These are phyloP conservation scores for Artomyces pyxidatus DNA, from an alignment of 768 basidiomycete genomes.

Conservation along the genomic window DNA sequence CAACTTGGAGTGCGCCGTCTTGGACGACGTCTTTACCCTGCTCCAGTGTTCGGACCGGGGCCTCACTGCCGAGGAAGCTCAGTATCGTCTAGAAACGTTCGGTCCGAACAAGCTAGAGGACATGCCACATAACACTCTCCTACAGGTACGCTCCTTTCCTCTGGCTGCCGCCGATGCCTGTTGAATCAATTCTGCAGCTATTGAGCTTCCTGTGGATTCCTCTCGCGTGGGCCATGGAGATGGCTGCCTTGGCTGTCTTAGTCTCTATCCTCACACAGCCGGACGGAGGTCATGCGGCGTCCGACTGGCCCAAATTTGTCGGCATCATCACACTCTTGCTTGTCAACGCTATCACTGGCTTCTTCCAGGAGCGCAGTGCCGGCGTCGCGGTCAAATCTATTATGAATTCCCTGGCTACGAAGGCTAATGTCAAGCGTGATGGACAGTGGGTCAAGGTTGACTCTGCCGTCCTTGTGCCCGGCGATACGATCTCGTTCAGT, in stretches of 20 bases:
- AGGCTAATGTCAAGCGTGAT: constrained; percentile 87
- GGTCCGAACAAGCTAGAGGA: constrained; percentile 92
- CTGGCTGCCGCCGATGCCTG: no score
- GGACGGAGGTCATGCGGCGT: constrained; percentile 78
- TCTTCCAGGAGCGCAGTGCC: constrained; percentile 95
- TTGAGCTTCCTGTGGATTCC: constrained; percentile 99
- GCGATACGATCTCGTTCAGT: constrained; percentile 96
- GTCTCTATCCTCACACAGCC: no score
- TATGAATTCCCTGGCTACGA: constrained; percentile 98
- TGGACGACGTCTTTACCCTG: constrained; percentile 94
- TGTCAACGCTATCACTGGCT: constrained; percentile 94
- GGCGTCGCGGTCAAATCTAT: constrained; percentile 99
- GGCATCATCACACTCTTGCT: constrained; percentile 89
- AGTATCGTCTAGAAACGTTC: constrained; percentile 82
- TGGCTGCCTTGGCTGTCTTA: constrained; percentile 89
- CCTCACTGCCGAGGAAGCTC: constrained; percentile 66
- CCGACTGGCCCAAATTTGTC: constrained; percentile 96
- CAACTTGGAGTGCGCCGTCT: constrained; percentile 92
- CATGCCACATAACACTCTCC: constrained; percentile 85
- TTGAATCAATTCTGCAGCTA: constrained; percentile 42
- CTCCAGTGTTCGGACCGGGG: constrained; percentile 85
- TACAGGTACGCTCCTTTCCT: constrained; percentile 4
- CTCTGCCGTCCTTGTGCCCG: constrained; percentile 82
- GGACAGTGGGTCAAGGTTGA: constrained; percentile 91
- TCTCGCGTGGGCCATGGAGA: constrained; percentile 99